Evolutionary conservation across 2,329 filamentous ascomycete genomes (phyloP), one percentile per base, ranked within the genome.

Genomic region (Penicillium sp.): DNA sequence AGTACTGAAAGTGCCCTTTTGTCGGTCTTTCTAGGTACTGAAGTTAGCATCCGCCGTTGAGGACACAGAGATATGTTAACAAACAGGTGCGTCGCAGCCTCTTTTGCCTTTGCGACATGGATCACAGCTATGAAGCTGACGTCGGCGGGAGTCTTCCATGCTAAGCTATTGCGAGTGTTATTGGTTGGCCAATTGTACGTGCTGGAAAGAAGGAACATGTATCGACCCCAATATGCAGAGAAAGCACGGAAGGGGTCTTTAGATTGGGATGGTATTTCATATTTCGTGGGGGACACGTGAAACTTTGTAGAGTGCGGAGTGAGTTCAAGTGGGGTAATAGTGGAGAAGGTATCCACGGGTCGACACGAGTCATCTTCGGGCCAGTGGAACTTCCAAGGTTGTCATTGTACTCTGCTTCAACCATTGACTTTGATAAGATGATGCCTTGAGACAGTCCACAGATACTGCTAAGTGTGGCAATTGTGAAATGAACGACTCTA

Each of bases 71-170:
- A 27, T 4, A 34, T n/a, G n/a, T 18, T 52, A 13, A 51, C 60
- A 16, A 46, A 63, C 61, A 37, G 61, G 55, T 6, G 74, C 75
- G 59, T 79, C 75, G 61, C 77, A 79, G 6, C 72, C 75, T 52
- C 75, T 65, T 59, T 78, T 78, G 23, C 76, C 76, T 57, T 74
- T 75, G 23, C 76, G 70, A 59, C 77, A 79, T 53, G 76, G 76
- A 54, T 79, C 77, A 58, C 77, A 79, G 56, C 75, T 78, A 46
- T 76, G 70, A 31, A 58, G 57, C 29, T 62, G 60, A 31, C 59
- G 53, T 49, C 60, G 55, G 12, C 57, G 60, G 18, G 57, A 38
- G 18, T 39, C 32, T 41, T 60, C 57, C 59, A 61, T 60, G 31
- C 15, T 16, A n/a, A 35, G 16, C 15, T 38, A 42, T 46, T 16